Evolutionary conservation across 75 land plant genomes (phyloP).

Genomic region (Pinus taeda): DNA sequence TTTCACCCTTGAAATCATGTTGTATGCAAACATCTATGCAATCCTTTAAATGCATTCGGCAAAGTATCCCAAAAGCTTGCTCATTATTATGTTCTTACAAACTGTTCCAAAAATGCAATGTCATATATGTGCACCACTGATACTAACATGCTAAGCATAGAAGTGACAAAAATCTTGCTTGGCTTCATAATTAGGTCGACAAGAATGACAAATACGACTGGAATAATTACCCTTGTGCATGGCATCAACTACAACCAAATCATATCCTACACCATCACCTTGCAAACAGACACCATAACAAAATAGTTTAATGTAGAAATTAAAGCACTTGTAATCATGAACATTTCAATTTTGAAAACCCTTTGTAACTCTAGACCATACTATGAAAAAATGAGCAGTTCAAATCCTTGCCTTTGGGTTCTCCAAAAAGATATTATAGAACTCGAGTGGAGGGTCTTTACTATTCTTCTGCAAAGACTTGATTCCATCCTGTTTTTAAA

Average conservation of each 20-base stretch:
- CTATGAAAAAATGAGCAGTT: background rate
- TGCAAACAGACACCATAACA: conserved; percentile 16
- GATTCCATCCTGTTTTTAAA: conserved; percentile 96
- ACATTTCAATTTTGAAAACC: conserved; percentile 6
- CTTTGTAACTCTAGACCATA: background rate
- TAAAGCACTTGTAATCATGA: background rate
- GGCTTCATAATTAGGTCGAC: conserved; percentile 99
- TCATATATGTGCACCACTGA: background rate
- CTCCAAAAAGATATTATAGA: conserved; percentile 93
- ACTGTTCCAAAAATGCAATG: background rate
- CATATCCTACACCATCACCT: conserved; percentile 99
- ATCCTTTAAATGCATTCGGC: too few species aligned
- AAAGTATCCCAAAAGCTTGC: too few species aligned
- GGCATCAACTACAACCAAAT: conserved; percentile 96
- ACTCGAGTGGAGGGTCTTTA: conserved; percentile 91
- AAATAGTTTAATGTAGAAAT: background rate
- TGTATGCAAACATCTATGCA: too few species aligned
- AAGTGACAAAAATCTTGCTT: conserved; percentile 47
- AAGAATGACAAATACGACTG: conserved; percentile 96
- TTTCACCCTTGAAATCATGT: too few species aligned
- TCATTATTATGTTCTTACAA: background rate
- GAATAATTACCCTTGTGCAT: conserved; percentile 99
- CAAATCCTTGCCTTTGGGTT: conserved; percentile 80
- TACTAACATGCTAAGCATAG: background rate
- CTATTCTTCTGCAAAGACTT: conserved; percentile 55